Percentiles rank a stretch among this genome's conserved stretches.
These are phyloP conservation scores for Lachnellula willkommii DNA, from an alignment of 2,329 filamentous ascomycete genomes.

Conservation along the genomic window DNA sequence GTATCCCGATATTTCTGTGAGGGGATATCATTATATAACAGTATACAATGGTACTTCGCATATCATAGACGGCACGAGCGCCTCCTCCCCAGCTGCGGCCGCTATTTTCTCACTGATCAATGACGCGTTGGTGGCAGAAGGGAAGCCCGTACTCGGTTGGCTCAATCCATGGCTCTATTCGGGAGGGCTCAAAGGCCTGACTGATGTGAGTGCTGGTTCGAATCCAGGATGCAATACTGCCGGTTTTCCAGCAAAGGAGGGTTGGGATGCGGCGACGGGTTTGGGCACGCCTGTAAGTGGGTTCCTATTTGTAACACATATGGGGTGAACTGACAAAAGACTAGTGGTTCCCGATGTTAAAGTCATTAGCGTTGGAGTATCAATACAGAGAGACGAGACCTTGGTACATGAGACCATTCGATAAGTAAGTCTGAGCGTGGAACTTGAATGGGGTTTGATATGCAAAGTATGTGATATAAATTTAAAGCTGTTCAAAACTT, in stretches of 20 bases:
- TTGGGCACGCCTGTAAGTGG: slow-evolving; percentile 35
- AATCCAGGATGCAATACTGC: slow-evolving; percentile 33
- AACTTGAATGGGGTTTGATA: too few relatives aligned
- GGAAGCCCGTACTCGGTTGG: slow-evolving; percentile 41
- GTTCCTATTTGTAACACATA: too few relatives aligned
- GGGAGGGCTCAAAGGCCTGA: slow-evolving; percentile 33
- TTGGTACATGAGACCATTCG: too few relatives aligned
- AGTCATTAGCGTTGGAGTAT: too few relatives aligned
- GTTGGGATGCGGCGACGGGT: slow-evolving; percentile 36
- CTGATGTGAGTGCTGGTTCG: slow-evolving; percentile 35
- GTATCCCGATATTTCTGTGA: slow-evolving; percentile 45
- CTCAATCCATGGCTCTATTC: slow-evolving; percentile 40
- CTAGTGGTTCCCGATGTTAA: too few relatives aligned
- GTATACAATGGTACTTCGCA: slow-evolving; percentile 31
- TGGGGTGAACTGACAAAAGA: too few relatives aligned
- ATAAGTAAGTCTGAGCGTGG: too few relatives aligned
- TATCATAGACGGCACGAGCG: slow-evolving; percentile 44
- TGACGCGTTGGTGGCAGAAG: slow-evolving; percentile 49
- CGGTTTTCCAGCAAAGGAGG: slow-evolving; percentile 26
- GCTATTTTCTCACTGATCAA: slow-evolving; percentile 58
- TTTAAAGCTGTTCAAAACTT: too few relatives aligned
- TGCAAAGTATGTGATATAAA: too few relatives aligned
- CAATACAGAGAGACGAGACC: too few relatives aligned
- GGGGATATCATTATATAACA: slow-evolving; percentile 50
- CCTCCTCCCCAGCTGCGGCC: slow-evolving; percentile 50